Base-by-base conservation (phyloP, 2,329 filamentous ascomycete genomes). In the Penicillium sp. region DNA sequence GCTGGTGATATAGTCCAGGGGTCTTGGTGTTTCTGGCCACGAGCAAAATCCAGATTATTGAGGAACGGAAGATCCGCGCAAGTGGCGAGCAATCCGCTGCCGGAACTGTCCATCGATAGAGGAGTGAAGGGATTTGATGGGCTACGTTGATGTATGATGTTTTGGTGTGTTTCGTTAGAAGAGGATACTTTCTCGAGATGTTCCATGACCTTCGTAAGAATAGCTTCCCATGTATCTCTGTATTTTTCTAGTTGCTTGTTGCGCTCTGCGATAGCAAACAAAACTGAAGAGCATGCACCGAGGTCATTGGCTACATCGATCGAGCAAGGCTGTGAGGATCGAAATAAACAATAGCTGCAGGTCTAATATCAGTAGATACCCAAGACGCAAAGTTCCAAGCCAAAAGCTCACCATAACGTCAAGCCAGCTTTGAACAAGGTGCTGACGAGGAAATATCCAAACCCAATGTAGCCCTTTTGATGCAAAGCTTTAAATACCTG, bases 251-350 rank as follows among this genome's bases (percentile, higher is more conserved):
- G 15, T 18, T 25, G 47, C 4, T 54, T 20, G 23, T 62, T 60
- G 4, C 58, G 54, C 44, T 60, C 61, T 3, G 61, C 57, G 51
- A 64, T 58, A 4, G 58, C 56, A 44, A 60, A 62, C 20, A 64
- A 47, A 2, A 53, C 50, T 0, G 60, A 62, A 2, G 61, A 64
- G 41, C 59, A 62, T 3, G 61, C 61, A 1, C 61, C 50, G 3
- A 64, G 51, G 18, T 64, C 59, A 35, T 64, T 62, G 2, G 59
- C 56, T 20, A 62, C 55, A 23, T 41, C 43, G 9, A 53, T 26
- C 4, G 56, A 60, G 55, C 59, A 62, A 6, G 61, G 53, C 6
- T 48, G 33, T 2, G 61, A 58, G 5, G 57, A 60, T 14, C 59
- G 56, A 35, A 64, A 60, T 8, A 64, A 54, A 26, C 59, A 59